Conservation (phyloP, 2,329 filamentous ascomycete species). For the Colletotrichum limetticola region DNA sequence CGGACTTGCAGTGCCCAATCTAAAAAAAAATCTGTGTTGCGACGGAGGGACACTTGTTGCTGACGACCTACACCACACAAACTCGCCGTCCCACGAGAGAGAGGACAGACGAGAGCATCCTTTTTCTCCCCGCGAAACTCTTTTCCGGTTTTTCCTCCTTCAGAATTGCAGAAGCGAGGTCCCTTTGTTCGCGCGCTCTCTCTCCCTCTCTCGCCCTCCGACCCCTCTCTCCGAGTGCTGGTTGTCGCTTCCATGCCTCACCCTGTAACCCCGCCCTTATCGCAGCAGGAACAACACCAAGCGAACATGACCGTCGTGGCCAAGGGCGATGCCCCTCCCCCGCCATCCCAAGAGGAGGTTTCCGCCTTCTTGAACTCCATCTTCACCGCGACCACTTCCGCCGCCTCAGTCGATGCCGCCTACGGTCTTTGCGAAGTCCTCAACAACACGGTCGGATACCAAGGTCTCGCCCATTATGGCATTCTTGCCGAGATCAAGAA, state of each 20-base stretch:
- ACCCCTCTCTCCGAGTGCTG: slow-evolving; percentile 3
- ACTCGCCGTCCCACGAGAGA: slow-evolving; percentile 28
- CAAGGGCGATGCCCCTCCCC: slow-evolving; percentile 59
- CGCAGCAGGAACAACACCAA: slow-evolving; percentile 38
- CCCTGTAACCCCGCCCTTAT: slow-evolving; percentile 56
- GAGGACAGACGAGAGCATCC: slow-evolving; percentile 33
- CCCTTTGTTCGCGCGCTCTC: background rate
- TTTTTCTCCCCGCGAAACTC: background rate
- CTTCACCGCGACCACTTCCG: slow-evolving; percentile 76
- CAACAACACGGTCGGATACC: slow-evolving; percentile 63
- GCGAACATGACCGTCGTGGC: slow-evolving; percentile 50
- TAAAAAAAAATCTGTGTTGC: slow-evolving; percentile 32
- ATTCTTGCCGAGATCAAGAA: slow-evolving; percentile 70
- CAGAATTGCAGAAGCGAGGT: slow-evolving; percentile 28
- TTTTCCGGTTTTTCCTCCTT: slow-evolving; percentile 19
- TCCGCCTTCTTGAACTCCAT: slow-evolving; percentile 72
- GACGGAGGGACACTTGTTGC: slow-evolving; percentile 3
- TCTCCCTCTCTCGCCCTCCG: background rate
- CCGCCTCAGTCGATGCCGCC: slow-evolving; percentile 73
- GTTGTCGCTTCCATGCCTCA: slow-evolving; percentile 54
- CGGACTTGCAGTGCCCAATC: slow-evolving; percentile 22
- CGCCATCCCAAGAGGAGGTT: slow-evolving; percentile 75
- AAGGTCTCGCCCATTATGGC: slow-evolving; percentile 64
- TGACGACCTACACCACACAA: slow-evolving; percentile 23
- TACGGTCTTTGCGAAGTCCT: slow-evolving; percentile 71